Percentiles rank a stretch among this genome's conserved stretches.
These are phyloP conservation scores for Botryotinia globosa DNA, from an alignment of 2,329 filamentous ascomycete species.

Conservation along the genomic window DNA sequence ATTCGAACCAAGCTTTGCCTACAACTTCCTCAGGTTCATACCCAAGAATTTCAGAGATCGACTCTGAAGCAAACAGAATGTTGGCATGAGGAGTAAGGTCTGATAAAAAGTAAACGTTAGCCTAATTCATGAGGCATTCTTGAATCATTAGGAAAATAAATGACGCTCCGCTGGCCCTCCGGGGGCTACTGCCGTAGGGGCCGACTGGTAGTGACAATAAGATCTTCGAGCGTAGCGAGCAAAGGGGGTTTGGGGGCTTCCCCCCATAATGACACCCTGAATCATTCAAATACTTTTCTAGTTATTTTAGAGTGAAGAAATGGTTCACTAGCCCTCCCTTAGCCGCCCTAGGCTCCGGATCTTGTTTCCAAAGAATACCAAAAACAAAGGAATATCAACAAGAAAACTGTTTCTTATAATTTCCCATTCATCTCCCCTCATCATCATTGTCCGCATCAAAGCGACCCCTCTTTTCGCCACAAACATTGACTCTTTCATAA, in stretches of 20 bases:
- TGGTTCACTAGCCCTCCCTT: not conserved
- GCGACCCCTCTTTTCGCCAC: not conserved
- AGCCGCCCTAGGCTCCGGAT: not conserved
- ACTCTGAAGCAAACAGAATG: slow-evolving; percentile 80
- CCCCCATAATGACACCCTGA: not conserved
- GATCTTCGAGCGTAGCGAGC: not conserved
- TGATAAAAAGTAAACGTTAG: slow-evolving; percentile 40
- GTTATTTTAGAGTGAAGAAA: not conserved
- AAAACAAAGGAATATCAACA: not conserved
- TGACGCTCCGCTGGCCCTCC: not conserved
- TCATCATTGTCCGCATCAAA: not conserved
- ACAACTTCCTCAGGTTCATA: slow-evolving; percentile 74
- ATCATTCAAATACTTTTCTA: not conserved
- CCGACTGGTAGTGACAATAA: not conserved
- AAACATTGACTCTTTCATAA: not conserved
- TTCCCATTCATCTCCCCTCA: not conserved
- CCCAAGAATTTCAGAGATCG: slow-evolving; percentile 77
- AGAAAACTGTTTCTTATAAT: not conserved
- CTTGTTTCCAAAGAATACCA: not conserved
- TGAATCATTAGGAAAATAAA: slow-evolving; percentile 14
- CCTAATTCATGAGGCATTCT: slow-evolving; percentile 19
- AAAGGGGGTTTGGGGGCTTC: not conserved
- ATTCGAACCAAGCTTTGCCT: slow-evolving; percentile 77
- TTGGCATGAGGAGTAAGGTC: slow-evolving; percentile 73
- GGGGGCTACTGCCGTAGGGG: not conserved